Conservation (phyloP, 2,329 filamentous ascomycete species). For the Cytospora schulzeri region DNA sequence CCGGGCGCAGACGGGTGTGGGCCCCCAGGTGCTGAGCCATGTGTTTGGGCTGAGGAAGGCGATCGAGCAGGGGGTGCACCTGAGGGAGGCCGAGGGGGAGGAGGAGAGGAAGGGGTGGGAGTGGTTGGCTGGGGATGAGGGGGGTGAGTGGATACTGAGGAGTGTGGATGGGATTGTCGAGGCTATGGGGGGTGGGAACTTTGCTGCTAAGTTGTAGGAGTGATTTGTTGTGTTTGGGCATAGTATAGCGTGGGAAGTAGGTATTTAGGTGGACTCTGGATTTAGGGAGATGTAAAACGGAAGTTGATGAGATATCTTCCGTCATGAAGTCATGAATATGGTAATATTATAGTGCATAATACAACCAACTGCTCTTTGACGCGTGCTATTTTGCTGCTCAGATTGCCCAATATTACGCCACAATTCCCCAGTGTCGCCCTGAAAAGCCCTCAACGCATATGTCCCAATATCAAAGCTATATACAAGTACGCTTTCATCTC, state of each 20-base stretch:
- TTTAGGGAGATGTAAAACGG: neutral
- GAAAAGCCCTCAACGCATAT: neutral
- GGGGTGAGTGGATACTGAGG: slow-evolving; percentile 49
- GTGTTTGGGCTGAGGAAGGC: slow-evolving; percentile 80
- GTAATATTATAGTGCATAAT: no score
- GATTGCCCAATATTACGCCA: neutral
- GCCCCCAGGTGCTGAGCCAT: slow-evolving; percentile 79
- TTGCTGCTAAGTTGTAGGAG: slow-evolving; percentile 38
- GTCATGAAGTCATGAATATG: no score
- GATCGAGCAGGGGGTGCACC: slow-evolving; percentile 46
- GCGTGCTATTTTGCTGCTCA: no score
- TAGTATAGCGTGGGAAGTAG: no score
- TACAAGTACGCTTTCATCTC: neutral
- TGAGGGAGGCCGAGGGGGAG: slow-evolving; percentile 33
- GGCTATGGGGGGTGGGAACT: slow-evolving; percentile 46
- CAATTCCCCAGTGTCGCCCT: neutral
- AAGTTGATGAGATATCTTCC: no score
- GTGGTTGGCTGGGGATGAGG: slow-evolving; percentile 50
- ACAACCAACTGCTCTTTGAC: no score
- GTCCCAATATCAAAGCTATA: neutral
- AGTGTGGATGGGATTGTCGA: slow-evolving; percentile 49
- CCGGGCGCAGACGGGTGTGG: slow-evolving; percentile 78
- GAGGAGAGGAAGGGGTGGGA: slow-evolving; percentile 40
- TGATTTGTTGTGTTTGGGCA: neutral
- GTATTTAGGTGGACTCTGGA: neutral